Conservation (phyloP, 768 basidiomycete genomes). For the Tulasnella calospora region DNA sequence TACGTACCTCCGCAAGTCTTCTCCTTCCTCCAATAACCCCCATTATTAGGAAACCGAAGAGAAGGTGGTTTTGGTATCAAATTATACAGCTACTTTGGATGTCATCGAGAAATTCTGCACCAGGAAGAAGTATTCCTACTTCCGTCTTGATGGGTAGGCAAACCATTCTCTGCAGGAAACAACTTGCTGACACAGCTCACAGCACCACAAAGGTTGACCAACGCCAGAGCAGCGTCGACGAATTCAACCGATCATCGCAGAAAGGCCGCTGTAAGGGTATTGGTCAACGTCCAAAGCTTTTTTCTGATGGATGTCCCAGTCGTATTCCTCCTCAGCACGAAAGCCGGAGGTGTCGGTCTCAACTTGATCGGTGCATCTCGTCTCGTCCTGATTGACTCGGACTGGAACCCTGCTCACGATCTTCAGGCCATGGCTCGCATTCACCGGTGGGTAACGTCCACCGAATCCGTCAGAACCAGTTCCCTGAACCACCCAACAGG, state of each 20-base stretch:
- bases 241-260: constrained; percentile 76
- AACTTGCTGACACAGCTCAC: neutral
- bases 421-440: constrained; percentile 97
- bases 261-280: constrained; percentile 58
- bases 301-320: constrained; percentile 45
- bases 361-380: constrained; percentile 90
- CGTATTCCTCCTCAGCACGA: constrained; percentile 87
- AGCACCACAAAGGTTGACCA: constrained; percentile 42
- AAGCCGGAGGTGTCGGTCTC: constrained; percentile 92
- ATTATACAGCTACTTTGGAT: constrained; percentile 91
- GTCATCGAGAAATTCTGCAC: constrained; percentile 84
- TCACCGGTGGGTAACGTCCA: constrained; percentile 56
- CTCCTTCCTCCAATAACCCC: neutral
- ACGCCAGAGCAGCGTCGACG: constrained; percentile 80
- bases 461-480: neutral
- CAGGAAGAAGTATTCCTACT: constrained; percentile 66
- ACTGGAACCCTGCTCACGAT: constrained; percentile 94
- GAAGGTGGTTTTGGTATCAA: constrained; percentile 95
- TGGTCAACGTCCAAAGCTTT: neutral
- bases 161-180: too few relatives aligned
- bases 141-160: constrained; percentile 79
- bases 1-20: constrained; percentile 32
- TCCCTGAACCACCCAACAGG: constrained; percentile 40
- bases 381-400: constrained; percentile 67
- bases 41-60: constrained; percentile 64